A percentile compares a stretch with the other conserved stretches of the same genome.
Evolutionary conservation across 2,329 filamentous ascomycete species (phyloP).

Genomic region (Cladosporium sp.): DNA sequence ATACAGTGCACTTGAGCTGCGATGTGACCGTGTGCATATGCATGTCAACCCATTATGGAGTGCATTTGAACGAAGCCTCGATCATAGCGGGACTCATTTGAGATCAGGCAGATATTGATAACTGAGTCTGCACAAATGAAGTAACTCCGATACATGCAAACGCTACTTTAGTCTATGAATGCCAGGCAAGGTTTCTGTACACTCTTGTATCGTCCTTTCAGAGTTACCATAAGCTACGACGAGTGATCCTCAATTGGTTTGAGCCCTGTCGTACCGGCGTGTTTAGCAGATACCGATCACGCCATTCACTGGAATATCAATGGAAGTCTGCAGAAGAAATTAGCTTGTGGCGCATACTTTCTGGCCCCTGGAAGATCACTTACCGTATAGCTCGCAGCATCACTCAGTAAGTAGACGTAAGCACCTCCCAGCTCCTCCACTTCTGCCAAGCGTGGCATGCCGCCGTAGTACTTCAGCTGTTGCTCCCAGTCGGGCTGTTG

Average conservation of each 20-base stretch:
- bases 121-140: neutral
- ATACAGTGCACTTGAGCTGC: neutral
- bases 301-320: slow-evolving; percentile 49
- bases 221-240: neutral
- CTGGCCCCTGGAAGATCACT: slow-evolving; percentile 44
- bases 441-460: slow-evolving; percentile 29
- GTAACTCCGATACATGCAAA: neutral
- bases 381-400: slow-evolving; percentile 43
- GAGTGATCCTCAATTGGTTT: neutral
- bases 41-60: neutral
- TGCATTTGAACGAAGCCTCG: neutral
- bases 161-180: neutral
- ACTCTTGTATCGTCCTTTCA: neutral
- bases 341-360: slow-evolving; percentile 51
- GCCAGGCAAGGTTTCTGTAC: neutral
- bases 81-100: neutral
- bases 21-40: neutral
- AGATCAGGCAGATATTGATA: neutral
- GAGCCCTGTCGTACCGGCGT: too few species aligned
- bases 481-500: slow-evolving; percentile 25
- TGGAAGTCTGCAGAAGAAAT: slow-evolving; percentile 52
- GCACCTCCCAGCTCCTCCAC: slow-evolving; percentile 48
- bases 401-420: slow-evolving; percentile 51
- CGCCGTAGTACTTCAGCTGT: slow-evolving; percentile 21
- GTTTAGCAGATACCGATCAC: slow-evolving; percentile 26